A percentile compares a stretch with the other conserved stretches of the same genome.
Conservation (phyloP, 805 yeast species). For the Candida sphagnicola region DNA sequence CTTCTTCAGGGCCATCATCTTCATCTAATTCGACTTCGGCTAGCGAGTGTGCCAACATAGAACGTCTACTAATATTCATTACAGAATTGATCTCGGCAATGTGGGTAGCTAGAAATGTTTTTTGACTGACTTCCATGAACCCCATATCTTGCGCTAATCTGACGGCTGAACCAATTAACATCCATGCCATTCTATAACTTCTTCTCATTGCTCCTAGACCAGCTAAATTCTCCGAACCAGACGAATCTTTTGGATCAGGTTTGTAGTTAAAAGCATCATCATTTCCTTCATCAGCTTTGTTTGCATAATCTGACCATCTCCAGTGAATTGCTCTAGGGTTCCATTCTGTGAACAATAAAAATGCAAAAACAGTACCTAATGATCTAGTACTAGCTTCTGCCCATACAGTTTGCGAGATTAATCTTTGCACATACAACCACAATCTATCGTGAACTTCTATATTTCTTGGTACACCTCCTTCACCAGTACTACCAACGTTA, state of each 20-base stretch:
- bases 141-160: slow-evolving; percentile 85
- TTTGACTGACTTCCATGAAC: slow-evolving; percentile 66
- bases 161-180: slow-evolving; percentile 84
- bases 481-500: slow-evolving; percentile 21
- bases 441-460: slow-evolving; percentile 70
- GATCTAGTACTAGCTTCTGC: slow-evolving; percentile 88
- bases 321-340: slow-evolving; percentile 92
- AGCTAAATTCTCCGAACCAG: slow-evolving; percentile 47
- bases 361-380: slow-evolving; percentile 82
- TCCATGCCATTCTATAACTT: slow-evolving; percentile 89
- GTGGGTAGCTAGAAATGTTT: slow-evolving; percentile 79
- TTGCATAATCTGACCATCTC: slow-evolving; percentile 83
- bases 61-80: slow-evolving; percentile 72
- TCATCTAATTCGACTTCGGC: slow-evolving; percentile 59
- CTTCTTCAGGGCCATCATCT: slow-evolving; percentile 37
- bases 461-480: slow-evolving; percentile 38
- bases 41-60: slow-evolving; percentile 71
- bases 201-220: slow-evolving; percentile 84
- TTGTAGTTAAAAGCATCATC: slow-evolving; percentile 8
- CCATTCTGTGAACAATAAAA: slow-evolving; percentile 88
- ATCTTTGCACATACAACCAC: slow-evolving; percentile 80
- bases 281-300: slow-evolving; percentile 44
- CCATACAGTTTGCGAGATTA: slow-evolving; percentile 87
- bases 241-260: slow-evolving; percentile 4
- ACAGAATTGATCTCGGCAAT: slow-evolving; percentile 80